Conservation (phyloP, 805 yeast species). For the Saccharomycopsis sp. region DNA sequence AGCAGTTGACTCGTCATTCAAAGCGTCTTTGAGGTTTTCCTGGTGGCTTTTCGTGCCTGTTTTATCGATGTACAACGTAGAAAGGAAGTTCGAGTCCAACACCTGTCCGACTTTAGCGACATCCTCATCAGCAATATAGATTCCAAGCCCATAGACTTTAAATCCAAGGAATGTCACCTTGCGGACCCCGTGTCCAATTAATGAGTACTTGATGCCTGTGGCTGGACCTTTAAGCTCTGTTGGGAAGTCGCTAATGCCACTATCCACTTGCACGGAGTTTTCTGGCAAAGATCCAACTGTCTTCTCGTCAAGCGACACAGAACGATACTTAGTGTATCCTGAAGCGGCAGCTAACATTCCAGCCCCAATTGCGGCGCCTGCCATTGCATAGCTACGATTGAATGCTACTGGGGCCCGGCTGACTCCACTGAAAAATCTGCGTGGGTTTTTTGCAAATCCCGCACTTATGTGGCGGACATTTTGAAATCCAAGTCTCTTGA, state of each 20-base stretch:
- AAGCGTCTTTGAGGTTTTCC: constrained; percentile 36
- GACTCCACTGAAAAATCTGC: background rate
- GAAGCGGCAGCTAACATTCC: background rate
- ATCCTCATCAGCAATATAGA: constrained; percentile 67
- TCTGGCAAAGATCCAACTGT: constrained; percentile 2
- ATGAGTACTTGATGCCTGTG: constrained; percentile 35
- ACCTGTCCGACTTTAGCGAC: constrained; percentile 34
- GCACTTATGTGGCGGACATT: background rate
- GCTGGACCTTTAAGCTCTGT: constrained; percentile 20
- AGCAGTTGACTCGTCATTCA: constrained; percentile 48
- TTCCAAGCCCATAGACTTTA: constrained; percentile 82
- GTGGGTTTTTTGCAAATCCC: background rate
- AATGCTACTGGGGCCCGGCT: background rate
- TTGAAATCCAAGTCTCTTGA: background rate
- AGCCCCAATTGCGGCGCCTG: constrained; percentile 1
- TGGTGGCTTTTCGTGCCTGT: constrained; percentile 28
- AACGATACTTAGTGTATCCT: background rate
- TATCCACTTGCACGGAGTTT: constrained; percentile 40
- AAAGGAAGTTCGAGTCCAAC: constrained; percentile 38
- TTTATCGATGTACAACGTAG: constrained; percentile 31
- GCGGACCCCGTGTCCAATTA: constrained; percentile 78
- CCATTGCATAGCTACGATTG: background rate
- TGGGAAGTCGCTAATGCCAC: constrained; percentile 46
- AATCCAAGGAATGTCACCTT: constrained; percentile 75
- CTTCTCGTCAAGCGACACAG: background rate